These are phyloP conservation scores for Pecoramyces ruminantium DNA, from an alignment of 192 early-diverging fungal species.

Conservation along the genomic window DNA sequence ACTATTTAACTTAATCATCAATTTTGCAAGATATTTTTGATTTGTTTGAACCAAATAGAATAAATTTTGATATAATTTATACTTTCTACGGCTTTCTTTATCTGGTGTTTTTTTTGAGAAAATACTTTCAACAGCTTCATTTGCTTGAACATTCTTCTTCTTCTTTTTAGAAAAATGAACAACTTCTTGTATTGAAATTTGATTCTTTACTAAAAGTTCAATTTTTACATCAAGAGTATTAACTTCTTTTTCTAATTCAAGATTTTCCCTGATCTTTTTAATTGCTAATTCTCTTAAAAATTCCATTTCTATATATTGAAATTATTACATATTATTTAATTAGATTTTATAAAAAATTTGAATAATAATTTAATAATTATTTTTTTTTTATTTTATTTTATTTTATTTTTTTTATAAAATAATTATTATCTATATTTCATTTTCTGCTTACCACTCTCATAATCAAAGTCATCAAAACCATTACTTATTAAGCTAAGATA, in stretches of 20 bases:
- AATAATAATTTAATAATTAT: too few species aligned
- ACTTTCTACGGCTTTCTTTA: conserved; percentile 58
- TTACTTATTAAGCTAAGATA: conserved; percentile 83
- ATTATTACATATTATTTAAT: too few species aligned
- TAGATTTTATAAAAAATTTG: too few species aligned
- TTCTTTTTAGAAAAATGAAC: conserved; percentile 44
- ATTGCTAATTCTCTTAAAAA: conserved; percentile 71
- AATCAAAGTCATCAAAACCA: conserved; percentile 80
- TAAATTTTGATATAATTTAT: conserved; percentile 77
- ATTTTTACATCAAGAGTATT: conserved; percentile 92
- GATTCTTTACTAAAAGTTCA: conserved; percentile 85
- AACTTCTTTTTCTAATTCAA: conserved; percentile 53
- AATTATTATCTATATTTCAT: too few species aligned
- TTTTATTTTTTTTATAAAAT: too few species aligned
- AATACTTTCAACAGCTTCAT: conserved; percentile 11
- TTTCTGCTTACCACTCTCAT: conserved; percentile 50
- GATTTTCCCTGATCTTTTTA: conserved; percentile 76
- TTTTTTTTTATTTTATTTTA: too few species aligned
- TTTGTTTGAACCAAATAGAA: conserved; percentile 97
- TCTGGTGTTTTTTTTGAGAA: conserved; percentile 65
- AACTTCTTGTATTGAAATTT: conserved; percentile 89
- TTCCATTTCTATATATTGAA: conserved; percentile 49
- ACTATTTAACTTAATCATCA: conserved; percentile 76
- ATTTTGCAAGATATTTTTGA: conserved; percentile 69
- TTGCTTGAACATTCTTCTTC: conserved; percentile 8